Evolutionary conservation across 1,284 basidiomycete species (phyloP), one percentile per base, ranked within the genome.

Genomic region (Fomitiporia mediterranea): DNA sequence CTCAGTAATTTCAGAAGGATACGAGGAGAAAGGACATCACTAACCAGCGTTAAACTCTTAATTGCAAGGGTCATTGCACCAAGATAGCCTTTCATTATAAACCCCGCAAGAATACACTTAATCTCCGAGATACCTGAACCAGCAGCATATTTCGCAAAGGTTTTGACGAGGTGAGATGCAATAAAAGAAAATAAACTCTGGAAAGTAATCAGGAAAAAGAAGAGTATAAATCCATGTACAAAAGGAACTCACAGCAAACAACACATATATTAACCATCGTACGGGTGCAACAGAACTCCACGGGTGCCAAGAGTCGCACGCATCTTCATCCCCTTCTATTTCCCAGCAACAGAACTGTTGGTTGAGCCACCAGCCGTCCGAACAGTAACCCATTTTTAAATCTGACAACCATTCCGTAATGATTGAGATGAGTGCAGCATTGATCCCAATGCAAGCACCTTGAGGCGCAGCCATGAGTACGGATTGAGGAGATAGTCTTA

Each of bases 111-210:
- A 64, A 99, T 98, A 70, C 95, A 98, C 68, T 99, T 99, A 74
- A 99, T 98, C 72, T 99, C 97, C 23, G 94, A 94, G 58, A 99
- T 99, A 54, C 97, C 97, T 59, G 94, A 98, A 3, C 97, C 96
- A 6, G 97, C 97, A 7, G 97, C 94, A 69, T 97, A 97, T 52
- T 89, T 94, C 2, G 96, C 94, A 65, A 97, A 85, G 3, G 83
- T 83, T 50, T 83, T 82, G 53, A 99, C 97, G 1, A 99, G 79
- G 67, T 92, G 91, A 0, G 94, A 89, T 3, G 94, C 89, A 4
- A 86, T 76, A 65, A 89, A 93, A 0, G 92, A 84, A 65, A 97
- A 94, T 1, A 78, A 62, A 4, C 78, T 78, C 94, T 96, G 55
- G 23, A 32, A 4, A 46, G 6, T 7, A 6, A 46, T 9, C 27